Percentiles rank a stretch among this genome's conserved stretches.
Conservation (phyloP, 2,329 filamentous ascomycete genomes). For the Metarhizium album region DNA sequence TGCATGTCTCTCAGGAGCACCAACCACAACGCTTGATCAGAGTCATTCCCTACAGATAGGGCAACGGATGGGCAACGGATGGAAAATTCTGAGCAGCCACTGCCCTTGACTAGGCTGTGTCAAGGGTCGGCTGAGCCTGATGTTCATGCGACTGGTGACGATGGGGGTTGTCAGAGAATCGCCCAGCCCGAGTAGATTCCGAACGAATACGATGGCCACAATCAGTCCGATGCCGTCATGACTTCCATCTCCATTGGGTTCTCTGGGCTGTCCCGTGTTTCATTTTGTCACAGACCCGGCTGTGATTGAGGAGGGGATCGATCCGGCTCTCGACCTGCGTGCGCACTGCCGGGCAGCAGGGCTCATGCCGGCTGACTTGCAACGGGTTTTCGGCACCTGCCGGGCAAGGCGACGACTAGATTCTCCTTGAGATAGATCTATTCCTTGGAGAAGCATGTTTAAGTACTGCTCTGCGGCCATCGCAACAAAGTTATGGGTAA, state of each 20-base stretch:
- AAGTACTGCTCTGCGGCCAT: too few species aligned
- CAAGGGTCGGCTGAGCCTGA: not conserved
- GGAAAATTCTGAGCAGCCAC: not conserved
- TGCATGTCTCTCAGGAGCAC: not conserved
- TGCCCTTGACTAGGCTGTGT: not conserved
- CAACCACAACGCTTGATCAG: not conserved
- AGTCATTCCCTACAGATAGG: not conserved
- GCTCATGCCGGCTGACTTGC: too few species aligned
- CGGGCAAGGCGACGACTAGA: too few species aligned
- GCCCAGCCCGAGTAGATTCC: not conserved
- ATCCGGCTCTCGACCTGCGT: not conserved
- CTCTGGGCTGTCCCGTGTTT: not conserved
- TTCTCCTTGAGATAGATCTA: too few species aligned
- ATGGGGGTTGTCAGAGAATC: not conserved
- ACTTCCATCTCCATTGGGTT: not conserved
- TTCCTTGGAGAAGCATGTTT: too few species aligned
- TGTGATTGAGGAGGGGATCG: not conserved
- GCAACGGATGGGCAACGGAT: not conserved
- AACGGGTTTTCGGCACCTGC: too few species aligned
- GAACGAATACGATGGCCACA: not conserved
- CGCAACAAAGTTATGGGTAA: too few species aligned
- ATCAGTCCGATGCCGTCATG: not conserved
- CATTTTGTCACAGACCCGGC: not conserved
- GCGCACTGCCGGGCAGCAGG: too few species aligned
- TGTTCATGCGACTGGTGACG: not conserved